Evolutionary conservation across 257 asterid species (phyloP).

Genomic region (Plectranthus barbatus): DNA sequence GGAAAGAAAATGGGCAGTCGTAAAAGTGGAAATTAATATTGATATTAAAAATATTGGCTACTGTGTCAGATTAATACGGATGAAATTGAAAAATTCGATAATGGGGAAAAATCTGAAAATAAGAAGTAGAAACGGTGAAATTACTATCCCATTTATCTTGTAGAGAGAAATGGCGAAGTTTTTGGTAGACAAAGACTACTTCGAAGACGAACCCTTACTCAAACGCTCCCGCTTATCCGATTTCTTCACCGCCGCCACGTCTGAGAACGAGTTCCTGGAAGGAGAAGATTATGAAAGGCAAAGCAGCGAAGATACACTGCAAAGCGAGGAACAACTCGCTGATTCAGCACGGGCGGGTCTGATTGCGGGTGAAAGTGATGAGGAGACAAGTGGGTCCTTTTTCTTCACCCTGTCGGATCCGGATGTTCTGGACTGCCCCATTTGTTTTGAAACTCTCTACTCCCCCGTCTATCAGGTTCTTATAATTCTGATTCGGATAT

Average conservation of each 20-base stretch:
- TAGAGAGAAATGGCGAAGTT: conserved; percentile 38
- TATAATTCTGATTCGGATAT: neutral
- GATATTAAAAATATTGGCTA: too few species aligned
- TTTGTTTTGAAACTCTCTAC: conserved; percentile 47
- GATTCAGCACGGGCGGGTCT: conserved; percentile 14
- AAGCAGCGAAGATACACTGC: neutral
- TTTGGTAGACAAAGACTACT: too few species aligned
- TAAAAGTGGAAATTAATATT: too few species aligned
- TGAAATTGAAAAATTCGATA: too few species aligned
- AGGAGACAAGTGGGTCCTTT: conserved; percentile 14
- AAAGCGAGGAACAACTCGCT: conserved; percentile 5
- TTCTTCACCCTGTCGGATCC: conserved; percentile 36
- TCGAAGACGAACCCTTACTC: conserved; percentile 16
- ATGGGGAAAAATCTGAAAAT: too few species aligned
- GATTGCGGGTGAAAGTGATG: conserved; percentile 12
- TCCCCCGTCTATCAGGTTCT: conserved; percentile 70
- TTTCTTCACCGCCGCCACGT: neutral
- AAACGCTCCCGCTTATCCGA: conserved; percentile 13
- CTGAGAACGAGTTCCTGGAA: neutral
- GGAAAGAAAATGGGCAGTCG: too few species aligned
- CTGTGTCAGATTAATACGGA: too few species aligned
- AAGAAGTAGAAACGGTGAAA: too few species aligned
- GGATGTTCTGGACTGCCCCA: conserved; percentile 32
- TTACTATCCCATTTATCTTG: too few species aligned
- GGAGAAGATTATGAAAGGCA: conserved; percentile 7